Base-by-base conservation (phyloP, 1,284 basidiomycete genomes). In the Irpex sp. region DNA sequence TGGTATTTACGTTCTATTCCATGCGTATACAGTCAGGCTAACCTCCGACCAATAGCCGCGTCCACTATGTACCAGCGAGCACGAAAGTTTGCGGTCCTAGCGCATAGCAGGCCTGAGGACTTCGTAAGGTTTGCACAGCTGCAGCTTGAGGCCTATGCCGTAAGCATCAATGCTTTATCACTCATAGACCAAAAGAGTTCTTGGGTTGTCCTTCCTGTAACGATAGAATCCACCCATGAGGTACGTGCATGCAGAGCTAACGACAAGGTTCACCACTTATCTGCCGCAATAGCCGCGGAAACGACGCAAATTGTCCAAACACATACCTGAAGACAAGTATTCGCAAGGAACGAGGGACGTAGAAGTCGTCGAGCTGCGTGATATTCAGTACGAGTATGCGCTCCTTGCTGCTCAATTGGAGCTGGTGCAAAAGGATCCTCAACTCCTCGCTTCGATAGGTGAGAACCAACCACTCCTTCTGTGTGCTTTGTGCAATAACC, bases 11-110 rank as follows among this genome's bases (percentile, higher is more conserved):
- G 26, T 36, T 26, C 15, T 63, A 58, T 58, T 57, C 59, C 57
- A 39, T 57, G 39, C 39, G 6, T 60, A 4, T 53, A 43, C 21
- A 11, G 15, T 31, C 53, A 17, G 4, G 11, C n/a, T n/a, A 39
- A 62, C 55, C 50, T 49, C 60, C 58, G 58, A 62, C 62, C 66
- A 63, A 59, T 70, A 96, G 95, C 95, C 60, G 92, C 92, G 9
- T 83, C 92, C 61, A 89, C 89, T 21, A 98, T 99, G 96, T 98
- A 97, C 75, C 93, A 95, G 70, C 90, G 95, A 65, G 95, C 92
- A 15, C 83, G 90, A 63, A 90, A 93, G 68, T 77, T 98, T 7
- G 86, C 84, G 59, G 86, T 87, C 56, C 75, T 88, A 17, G 54
- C 49, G 53, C 77, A 81, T 64, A 75, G 73, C 59, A 76, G 79